Evolutionary conservation across 495 filamentous ascomycete genomes (phyloP).

Genomic region (Aspergillus nanangensis): DNA sequence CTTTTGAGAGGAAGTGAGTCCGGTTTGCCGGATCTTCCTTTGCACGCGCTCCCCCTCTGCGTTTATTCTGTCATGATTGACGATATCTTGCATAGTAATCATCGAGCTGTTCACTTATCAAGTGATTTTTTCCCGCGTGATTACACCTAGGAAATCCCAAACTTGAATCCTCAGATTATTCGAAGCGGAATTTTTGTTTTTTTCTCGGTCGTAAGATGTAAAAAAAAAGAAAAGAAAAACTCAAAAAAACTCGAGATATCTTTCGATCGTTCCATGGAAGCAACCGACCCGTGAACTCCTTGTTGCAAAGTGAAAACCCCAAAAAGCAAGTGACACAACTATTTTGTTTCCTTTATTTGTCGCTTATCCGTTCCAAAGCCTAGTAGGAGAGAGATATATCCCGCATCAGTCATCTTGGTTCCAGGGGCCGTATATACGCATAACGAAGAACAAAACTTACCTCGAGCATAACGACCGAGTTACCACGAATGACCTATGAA

Average conservation of each 20-base stretch:
- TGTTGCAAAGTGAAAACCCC: slow-evolving; percentile 25
- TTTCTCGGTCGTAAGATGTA: slow-evolving; percentile 16
- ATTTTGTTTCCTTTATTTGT: slow-evolving; percentile 30
- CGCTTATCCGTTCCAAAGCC: slow-evolving; percentile 58
- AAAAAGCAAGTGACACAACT: slow-evolving; percentile 13
- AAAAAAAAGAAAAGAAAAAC: slow-evolving; percentile 24
- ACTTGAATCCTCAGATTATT: slow-evolving; percentile 3
- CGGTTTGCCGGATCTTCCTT: slow-evolving; percentile 2
- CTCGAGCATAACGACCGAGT: slow-evolving; percentile 95
- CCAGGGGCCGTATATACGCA: too few species aligned
- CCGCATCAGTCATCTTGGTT: slow-evolving; percentile 19
- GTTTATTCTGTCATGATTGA: slow-evolving; percentile 5
- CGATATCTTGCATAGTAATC: slow-evolving; percentile 12
- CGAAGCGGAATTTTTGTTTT: slow-evolving; percentile 5
- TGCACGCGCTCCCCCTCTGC: not conserved
- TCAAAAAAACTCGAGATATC: too few species aligned
- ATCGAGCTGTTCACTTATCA: slow-evolving; percentile 7
- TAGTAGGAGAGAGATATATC: slow-evolving; percentile 19
- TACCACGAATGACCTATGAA: slow-evolving; percentile 72
- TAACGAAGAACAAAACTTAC: slow-evolving; percentile 31
- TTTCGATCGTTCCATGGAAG: slow-evolving; percentile 35
- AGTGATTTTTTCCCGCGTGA: not conserved
- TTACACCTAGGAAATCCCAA: not conserved
- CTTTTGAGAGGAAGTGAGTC: slow-evolving; percentile 11
- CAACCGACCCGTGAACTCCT: slow-evolving; percentile 41